Percentiles rank a stretch among this genome's conserved stretches.
Evolutionary conservation across 768 basidiomycete genomes (phyloP).

Genomic region (Leccinum subgranulosum): DNA sequence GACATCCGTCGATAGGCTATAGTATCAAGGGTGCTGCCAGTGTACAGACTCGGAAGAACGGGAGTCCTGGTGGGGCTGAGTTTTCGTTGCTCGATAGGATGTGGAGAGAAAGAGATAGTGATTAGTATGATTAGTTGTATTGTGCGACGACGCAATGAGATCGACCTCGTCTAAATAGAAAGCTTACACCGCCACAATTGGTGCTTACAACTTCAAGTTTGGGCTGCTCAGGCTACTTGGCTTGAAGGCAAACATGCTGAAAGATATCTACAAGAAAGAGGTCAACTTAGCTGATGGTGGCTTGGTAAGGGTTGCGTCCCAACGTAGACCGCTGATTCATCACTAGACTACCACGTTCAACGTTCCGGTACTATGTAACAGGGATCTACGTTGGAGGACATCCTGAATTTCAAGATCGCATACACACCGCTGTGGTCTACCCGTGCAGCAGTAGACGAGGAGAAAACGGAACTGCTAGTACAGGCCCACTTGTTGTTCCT

Average conservation of each 20-base stretch:
- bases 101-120: constrained; percentile 26
- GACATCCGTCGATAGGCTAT: constrained; percentile 39
- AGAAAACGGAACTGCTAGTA: constrained; percentile 43
- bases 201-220: neutral
- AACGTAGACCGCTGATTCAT: neutral
- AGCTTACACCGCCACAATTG: constrained; percentile 2
- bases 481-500: constrained; percentile 61
- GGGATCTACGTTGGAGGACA: constrained; percentile 62
- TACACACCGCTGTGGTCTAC: constrained; percentile 71
- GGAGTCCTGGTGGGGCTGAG: constrained; percentile 7
- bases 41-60: constrained; percentile 18
- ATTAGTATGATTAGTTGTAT: constrained; percentile 20
- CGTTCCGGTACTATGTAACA: constrained; percentile 24
- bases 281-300: constrained; percentile 16
- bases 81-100: constrained; percentile 38
- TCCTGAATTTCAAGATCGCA: constrained; percentile 45
- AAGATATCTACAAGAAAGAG: too few relatives aligned
- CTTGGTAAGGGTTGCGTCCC: constrained; percentile 32
- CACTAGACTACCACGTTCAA: neutral
- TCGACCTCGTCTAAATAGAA: neutral
- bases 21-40: constrained; percentile 57
- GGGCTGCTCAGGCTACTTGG: too few relatives aligned
- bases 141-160: constrained; percentile 12
- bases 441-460: constrained; percentile 51
- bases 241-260: neutral